Percentiles rank a stretch among this genome's conserved stretches.
Conservation (phyloP, 2,329 filamentous ascomycete genomes). For the Periconia digitata region DNA sequence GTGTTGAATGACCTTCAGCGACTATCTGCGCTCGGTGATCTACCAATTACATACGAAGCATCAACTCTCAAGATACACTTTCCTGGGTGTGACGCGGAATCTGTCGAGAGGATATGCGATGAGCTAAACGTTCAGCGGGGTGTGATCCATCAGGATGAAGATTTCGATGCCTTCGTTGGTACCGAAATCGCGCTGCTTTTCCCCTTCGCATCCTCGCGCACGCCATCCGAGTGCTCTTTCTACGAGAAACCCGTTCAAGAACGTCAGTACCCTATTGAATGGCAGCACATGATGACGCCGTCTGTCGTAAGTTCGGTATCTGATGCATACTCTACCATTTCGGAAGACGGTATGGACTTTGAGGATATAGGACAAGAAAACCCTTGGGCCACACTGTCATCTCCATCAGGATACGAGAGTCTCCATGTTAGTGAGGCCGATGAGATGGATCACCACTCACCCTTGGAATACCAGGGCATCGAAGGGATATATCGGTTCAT, state of each 20-base stretch:
- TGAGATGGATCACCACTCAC: slow-evolving; percentile 35
- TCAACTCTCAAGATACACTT: slow-evolving; percentile 79
- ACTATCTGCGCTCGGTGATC: slow-evolving; percentile 75
- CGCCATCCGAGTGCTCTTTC: slow-evolving; percentile 50
- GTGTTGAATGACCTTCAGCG: slow-evolving; percentile 80
- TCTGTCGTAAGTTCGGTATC: slow-evolving; percentile 32
- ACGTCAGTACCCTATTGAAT: slow-evolving; percentile 49
- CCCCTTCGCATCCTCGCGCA: slow-evolving; percentile 74
- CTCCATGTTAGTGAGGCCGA: slow-evolving; percentile 58
- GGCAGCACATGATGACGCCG: slow-evolving; percentile 60
- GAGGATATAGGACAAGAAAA: slow-evolving; percentile 49
- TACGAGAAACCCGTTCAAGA: slow-evolving; percentile 46
- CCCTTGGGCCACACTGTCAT: slow-evolving; percentile 54
- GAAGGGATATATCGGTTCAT: slow-evolving; percentile 69
- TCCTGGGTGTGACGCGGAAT: slow-evolving; percentile 82
- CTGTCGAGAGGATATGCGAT: slow-evolving; percentile 79
- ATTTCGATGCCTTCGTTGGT: slow-evolving; percentile 69
- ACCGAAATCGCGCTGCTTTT: slow-evolving; percentile 77
- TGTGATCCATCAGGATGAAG: slow-evolving; percentile 74
- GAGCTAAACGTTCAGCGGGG: slow-evolving; percentile 85
- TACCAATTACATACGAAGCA: slow-evolving; percentile 74
- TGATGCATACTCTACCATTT: slow-evolving; percentile 44
- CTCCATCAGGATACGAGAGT: slow-evolving; percentile 59
- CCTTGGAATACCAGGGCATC: slow-evolving; percentile 62
- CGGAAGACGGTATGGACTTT: slow-evolving; percentile 42